A percentile compares a stretch with the other conserved stretches of the same genome.
These are phyloP conservation scores for Paramarasmius palmivorus DNA, from an alignment of 1,284 basidiomycete genomes.

Conservation along the genomic window DNA sequence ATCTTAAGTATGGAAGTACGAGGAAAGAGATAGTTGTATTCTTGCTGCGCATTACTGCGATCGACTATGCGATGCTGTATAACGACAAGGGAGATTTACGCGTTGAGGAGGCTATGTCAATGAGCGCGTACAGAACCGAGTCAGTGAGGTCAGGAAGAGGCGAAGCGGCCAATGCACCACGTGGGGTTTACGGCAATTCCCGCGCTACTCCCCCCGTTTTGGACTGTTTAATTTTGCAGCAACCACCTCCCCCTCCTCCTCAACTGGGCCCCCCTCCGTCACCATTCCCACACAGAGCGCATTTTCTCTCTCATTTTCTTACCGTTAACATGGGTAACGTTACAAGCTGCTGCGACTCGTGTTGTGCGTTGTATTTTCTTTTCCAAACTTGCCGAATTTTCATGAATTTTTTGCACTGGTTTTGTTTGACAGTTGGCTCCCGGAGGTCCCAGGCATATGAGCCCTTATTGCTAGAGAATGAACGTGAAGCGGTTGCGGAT, in stretches of 20 bases:
- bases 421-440: slow-evolving; percentile 59
- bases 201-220: no score
- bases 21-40: no score
- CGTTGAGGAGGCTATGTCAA: no score
- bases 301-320: slow-evolving; percentile 1
- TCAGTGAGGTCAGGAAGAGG: no score
- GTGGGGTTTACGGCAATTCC: no score
- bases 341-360: slow-evolving; percentile 76
- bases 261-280: background rate
- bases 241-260: slow-evolving; percentile 7
- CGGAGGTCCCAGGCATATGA: slow-evolving; percentile 87
- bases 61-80: no score
- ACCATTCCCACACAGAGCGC: slow-evolving; percentile 3
- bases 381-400: slow-evolving; percentile 12
- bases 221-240: slow-evolving; percentile 1
- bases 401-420: slow-evolving; percentile 6
- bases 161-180: no score
- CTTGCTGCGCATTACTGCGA: no score
- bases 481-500: slow-evolving; percentile 98
- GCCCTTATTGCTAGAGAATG: slow-evolving; percentile 94
- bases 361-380: slow-evolving; percentile 51
- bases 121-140: no score
- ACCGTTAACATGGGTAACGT: slow-evolving; percentile 48
- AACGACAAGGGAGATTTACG: no score
- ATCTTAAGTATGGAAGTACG: background rate